Evolutionary conservation across 2,329 filamentous ascomycete species (phyloP).

Genomic region (Beauveria caledonica): DNA sequence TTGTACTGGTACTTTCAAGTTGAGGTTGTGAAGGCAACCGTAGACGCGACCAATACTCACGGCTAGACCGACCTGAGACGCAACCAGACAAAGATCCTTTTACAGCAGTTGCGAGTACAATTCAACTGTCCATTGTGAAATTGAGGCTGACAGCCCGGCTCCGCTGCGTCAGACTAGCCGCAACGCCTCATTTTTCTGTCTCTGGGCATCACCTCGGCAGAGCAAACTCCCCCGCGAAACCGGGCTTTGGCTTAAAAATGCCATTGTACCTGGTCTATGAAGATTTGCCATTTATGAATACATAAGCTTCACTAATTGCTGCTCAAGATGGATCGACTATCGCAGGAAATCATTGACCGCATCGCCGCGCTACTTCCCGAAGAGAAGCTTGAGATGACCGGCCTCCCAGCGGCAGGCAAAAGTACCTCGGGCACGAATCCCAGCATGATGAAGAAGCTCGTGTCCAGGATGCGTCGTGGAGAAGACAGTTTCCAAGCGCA

Average conservation of each 20-base stretch:
- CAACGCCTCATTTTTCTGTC: background rate
- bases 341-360: conserved; percentile 5
- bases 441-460: background rate
- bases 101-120: no score
- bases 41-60: no score
- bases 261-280: no score
- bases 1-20: no score
- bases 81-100: no score
- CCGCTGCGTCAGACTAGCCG: background rate
- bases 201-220: background rate
- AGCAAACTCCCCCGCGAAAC: background rate
- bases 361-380: background rate
- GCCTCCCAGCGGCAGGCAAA: background rate
- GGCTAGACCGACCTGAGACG: no score
- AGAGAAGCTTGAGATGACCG: background rate
- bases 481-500: background rate
- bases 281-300: no score
- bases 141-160: background rate
- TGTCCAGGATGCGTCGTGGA: background rate
- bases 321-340: background rate
- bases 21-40: no score
- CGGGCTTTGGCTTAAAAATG: background rate
- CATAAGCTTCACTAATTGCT: background rate
- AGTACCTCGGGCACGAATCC: background rate
- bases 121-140: background rate